phyloP scores from a whole-genome alignment of 257 asterid genomes.

The Nicotiana otophora region DNA sequence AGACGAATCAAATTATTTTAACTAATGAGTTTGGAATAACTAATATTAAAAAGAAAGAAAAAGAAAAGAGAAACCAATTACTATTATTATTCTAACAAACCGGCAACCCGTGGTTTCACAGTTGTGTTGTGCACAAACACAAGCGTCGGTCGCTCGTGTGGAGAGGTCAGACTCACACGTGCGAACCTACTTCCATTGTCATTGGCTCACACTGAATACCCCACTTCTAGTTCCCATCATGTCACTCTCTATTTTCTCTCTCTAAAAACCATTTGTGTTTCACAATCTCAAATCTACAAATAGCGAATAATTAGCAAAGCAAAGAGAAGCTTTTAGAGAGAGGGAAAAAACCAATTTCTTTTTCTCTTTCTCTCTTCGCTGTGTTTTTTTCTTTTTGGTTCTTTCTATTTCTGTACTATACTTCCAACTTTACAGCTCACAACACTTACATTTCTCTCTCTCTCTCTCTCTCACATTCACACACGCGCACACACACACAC shows the following conservation, averaged over 20 bases:
- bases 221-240: neutral
- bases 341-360: neutral
- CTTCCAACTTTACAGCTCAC: constrained; percentile 21
- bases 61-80: no score
- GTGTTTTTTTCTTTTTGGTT: neutral
- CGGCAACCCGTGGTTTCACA: neutral
- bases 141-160: constrained; percentile 25
- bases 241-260: neutral
- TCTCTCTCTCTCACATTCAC: neutral
- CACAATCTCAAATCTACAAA: neutral
- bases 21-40: no score
- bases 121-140: neutral
- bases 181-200: neutral
- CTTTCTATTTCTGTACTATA: neutral
- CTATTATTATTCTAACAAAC: no score
- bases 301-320: no score
- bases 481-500: no score
- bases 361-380: neutral
- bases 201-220: neutral
- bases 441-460: neutral
- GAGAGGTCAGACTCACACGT: neutral
- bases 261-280: neutral
- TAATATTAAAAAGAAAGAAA: no score
- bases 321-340: no score
- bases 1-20: no score